Evolutionary conservation across 2,329 filamentous ascomycete genomes (phyloP), one percentile per base, ranked within the genome.

Genomic region (Colletotrichum liriopes): DNA sequence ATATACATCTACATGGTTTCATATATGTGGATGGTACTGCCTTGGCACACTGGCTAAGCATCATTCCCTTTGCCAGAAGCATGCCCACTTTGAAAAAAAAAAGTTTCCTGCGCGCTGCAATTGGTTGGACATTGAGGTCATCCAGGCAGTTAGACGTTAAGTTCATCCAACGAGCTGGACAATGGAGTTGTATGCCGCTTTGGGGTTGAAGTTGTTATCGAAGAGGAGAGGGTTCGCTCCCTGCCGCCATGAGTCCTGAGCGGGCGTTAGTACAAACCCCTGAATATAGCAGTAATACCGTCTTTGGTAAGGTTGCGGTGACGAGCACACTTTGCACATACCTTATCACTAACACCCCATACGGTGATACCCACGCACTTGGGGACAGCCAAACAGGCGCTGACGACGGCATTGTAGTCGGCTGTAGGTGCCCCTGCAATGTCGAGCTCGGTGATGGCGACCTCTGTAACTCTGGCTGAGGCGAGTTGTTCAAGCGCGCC

Each of bases 361-460:
- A 77, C 68, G 0, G 77, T 79, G 41, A 79, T 75, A 8, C 78
- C 78, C n/a, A 79, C 76, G 49, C 78, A 80, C 26, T 74, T 68
- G 54, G 71, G 5, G 32, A 78, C 75, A 5, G 75, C 74, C 66
- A 78, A 74, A 64, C 78, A 80, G 18, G 76, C 75, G 32, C 67
- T 74, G 8, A 77, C 75, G 14, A 79, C 76, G 11, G 74, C 73
- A 43, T 58, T 79, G 73, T 85, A 88, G 39, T 82, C 82, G 14
- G 81, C 80, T 3, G 86, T 75, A 23, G 86, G 82, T 5, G 89
- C 90, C n/a, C 83, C 82, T 61, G 86, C 86, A 76, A 94, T 93
- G 77, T 94, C 92, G 26, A 52, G 49, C 23, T 52, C 49, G 26
- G 49, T 52, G 49, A 52, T 52, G 49, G 49, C 49, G 26, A 91